These are phyloP conservation scores for Maudiozyma humilis DNA, from an alignment of 1,139 yeast genomes.

Conservation along the genomic window DNA sequence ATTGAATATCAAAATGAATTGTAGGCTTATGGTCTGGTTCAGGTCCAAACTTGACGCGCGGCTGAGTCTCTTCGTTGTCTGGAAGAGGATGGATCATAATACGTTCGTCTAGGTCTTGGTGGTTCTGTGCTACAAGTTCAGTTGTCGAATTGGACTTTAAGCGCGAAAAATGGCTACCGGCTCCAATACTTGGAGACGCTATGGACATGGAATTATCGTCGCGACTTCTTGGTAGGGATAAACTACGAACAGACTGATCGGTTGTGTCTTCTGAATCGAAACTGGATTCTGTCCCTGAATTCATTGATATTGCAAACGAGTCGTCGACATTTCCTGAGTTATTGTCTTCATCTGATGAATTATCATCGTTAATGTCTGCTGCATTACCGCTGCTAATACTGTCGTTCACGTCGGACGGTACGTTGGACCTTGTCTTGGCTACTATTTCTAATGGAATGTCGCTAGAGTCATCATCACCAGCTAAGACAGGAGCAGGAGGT, in stretches of 20 bases:
- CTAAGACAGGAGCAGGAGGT: not conserved
- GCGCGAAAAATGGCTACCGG: not conserved
- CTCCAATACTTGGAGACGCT: not conserved
- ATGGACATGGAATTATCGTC: not conserved
- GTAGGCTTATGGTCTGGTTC: conserved; percentile 12
- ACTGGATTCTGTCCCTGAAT: not conserved
- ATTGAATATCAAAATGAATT: conserved; percentile 25
- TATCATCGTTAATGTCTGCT: conserved; percentile 7
- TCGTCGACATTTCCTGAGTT: conserved; percentile 4
- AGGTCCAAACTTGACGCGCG: not conserved
- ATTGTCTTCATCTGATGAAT: conserved; percentile 3
- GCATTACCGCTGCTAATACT: conserved; percentile 6
- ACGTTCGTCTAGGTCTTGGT: not conserved
- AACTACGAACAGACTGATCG: not conserved
- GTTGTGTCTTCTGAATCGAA: not conserved
- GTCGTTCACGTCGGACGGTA: not conserved
- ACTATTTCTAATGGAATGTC: not conserved
- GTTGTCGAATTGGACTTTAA: not conserved
- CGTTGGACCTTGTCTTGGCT: not conserved
- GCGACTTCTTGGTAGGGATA: not conserved
- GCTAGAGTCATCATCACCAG: not conserved
- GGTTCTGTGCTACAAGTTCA: not conserved
- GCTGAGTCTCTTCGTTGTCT: not conserved
- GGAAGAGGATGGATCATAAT: not conserved
- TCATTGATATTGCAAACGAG: conserved; percentile 1